A percentile compares a stretch with the other conserved stretches of the same genome.
phyloP scores from a whole-genome alignment of 2,329 filamentous ascomycete genomes.

The Ophiostoma populinum region DNA sequence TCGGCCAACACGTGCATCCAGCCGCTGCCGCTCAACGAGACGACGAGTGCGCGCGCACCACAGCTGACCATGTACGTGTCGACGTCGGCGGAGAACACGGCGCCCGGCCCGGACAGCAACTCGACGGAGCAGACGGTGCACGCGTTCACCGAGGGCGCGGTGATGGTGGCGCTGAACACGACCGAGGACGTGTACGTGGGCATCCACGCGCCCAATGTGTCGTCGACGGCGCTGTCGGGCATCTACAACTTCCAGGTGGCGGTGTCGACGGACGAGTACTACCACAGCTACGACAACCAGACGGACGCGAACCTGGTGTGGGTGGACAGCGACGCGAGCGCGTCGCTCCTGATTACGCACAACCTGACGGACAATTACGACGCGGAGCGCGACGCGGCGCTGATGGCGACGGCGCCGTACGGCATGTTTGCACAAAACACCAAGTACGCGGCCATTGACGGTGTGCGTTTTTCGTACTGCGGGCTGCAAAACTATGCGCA shows the following conservation, averaged over 20 bases:
- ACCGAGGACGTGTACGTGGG: constrained; percentile 58
- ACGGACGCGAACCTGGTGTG: constrained; percentile 46
- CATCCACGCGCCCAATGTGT: constrained; percentile 51
- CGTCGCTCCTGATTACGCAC: constrained; percentile 62
- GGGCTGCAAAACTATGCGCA: constrained; percentile 52
- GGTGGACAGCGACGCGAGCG: constrained; percentile 68
- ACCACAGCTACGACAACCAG: constrained; percentile 45
- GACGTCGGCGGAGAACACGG: constrained; percentile 40
- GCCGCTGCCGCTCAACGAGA: constrained; percentile 35
- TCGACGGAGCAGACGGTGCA: constrained; percentile 25
- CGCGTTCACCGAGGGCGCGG: constrained; percentile 51
- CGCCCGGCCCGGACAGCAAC: constrained; percentile 44
- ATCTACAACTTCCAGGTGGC: constrained; percentile 69
- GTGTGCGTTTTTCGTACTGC: constrained; percentile 67
- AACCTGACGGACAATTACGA: constrained; percentile 45
- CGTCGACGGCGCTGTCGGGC: constrained; percentile 38
- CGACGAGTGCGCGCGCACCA: constrained; percentile 33
- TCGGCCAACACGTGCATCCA: constrained; percentile 77
- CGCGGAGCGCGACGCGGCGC: constrained; percentile 30
- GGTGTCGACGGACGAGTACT: constrained; percentile 62
- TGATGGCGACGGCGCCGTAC: constrained; percentile 45
- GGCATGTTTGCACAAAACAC: constrained; percentile 57
- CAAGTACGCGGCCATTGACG: constrained; percentile 41
- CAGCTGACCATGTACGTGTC: constrained; percentile 71
- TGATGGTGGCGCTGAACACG: constrained; percentile 42